Conservation (phyloP, 2,329 filamentous ascomycete species). For the Xylaria multiplex region DNA sequence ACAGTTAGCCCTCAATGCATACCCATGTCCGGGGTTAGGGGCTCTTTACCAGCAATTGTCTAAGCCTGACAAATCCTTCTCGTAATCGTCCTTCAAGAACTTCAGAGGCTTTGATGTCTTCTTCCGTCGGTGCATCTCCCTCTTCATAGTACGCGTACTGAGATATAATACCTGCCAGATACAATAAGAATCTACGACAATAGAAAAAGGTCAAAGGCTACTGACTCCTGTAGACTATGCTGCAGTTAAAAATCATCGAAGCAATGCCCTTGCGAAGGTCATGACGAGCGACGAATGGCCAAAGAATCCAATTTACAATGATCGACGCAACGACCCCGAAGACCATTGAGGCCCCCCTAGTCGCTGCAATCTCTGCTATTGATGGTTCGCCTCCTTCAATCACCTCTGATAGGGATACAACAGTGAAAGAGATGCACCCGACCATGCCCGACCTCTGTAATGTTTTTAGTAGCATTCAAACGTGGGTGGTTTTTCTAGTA, state of each 20-base stretch:
- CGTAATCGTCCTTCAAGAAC: slow-evolving; percentile 68
- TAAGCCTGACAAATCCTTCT: slow-evolving; percentile 67
- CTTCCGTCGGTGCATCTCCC: slow-evolving; percentile 60
- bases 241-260: slow-evolving; percentile 66
- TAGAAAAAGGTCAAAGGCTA: slow-evolving; percentile 6
- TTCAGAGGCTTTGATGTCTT: slow-evolving; percentile 64
- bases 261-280: slow-evolving; percentile 66
- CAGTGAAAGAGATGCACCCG: slow-evolving; percentile 66
- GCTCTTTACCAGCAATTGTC: slow-evolving; percentile 60
- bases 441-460: slow-evolving; percentile 64
- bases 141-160: slow-evolving; percentile 69
- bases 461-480: slow-evolving; percentile 6
- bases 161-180: slow-evolving; percentile 57
- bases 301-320: slow-evolving; percentile 67
- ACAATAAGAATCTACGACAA: slow-evolving; percentile 5
- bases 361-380: slow-evolving; percentile 55
- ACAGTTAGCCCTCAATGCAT: slow-evolving; percentile 24
- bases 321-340: slow-evolving; percentile 64
- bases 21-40: background rate
- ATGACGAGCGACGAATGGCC: slow-evolving; percentile 70
- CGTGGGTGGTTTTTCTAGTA: background rate
- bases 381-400: slow-evolving; percentile 49
- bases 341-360: slow-evolving; percentile 61
- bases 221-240: slow-evolving; percentile 65
- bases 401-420: slow-evolving; percentile 60